Evolutionary conservation across 2,329 filamentous ascomycete genomes (phyloP), one percentile per base, ranked within the genome.

Genomic region (Penicillium sp.): DNA sequence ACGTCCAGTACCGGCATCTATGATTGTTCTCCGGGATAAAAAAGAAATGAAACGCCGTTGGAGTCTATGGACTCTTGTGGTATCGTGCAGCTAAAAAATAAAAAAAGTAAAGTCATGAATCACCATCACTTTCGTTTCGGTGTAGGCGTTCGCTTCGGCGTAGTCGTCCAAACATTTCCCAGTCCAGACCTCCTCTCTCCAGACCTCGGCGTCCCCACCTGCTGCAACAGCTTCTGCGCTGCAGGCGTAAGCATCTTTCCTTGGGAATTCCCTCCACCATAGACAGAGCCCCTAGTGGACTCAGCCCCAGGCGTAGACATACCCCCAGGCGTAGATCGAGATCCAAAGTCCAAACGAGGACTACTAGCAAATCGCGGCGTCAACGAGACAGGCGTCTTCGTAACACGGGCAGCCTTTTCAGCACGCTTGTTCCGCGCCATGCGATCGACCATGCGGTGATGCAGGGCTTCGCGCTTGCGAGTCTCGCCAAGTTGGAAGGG

Each of bases 371-470:
- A 77, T 6, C 68, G 73, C 8, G 76, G 75, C 1, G 68, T 72
- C 17, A 45, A 33, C 31, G 62, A 56, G 9, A 75, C 67, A 13
- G 72, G 70, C 0, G 73, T 80, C 64, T 81, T 89, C 15, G 83
- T 86, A 4, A 82, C 85, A 61, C 85, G 81, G 25, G 85, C 86
- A 19, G 82, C 78, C 55, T 81, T 83, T 8, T 83, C 81, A 5
- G 82, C 81, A 50, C 88, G 84, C 71, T 92, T 93, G 3, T 83
- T 88, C 67, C 86, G 86, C 13, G 89, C 85, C 23, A 90, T 90
- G 51, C 86, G 86, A 61, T 96, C 93, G 2, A 97, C 92, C 83
- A 97, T 91, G 37, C 87, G 85, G 68, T 93, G 86, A 73, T 95
- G 92, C 29, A 97, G 78, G 37, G 86, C 86, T 76, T 97, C 94